These are phyloP conservation scores for Suillus cothurnatus DNA, from an alignment of 768 basidiomycete genomes.

Conservation along the genomic window DNA sequence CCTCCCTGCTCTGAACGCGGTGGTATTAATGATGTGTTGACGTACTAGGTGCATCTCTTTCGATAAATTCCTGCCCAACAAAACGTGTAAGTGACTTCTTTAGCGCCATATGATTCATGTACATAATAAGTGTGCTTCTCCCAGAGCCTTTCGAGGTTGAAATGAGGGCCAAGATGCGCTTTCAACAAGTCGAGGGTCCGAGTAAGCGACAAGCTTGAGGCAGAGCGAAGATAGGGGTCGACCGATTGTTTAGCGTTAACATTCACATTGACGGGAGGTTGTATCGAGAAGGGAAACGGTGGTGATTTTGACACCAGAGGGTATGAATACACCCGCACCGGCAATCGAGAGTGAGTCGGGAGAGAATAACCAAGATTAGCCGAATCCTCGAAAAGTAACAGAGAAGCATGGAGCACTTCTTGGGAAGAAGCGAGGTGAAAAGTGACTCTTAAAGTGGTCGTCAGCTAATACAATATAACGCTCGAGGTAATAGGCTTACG, in stretches of 20 bases:
- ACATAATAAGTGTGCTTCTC: slow-evolving; percentile 49
- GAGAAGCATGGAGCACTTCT: slow-evolving; percentile 34
- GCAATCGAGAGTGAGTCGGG: slow-evolving; percentile 28
- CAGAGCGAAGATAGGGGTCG: slow-evolving; percentile 39
- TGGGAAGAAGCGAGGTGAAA: slow-evolving; percentile 41
- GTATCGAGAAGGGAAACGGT: slow-evolving; percentile 39
- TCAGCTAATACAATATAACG: neutral
- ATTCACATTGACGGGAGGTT: slow-evolving; percentile 31
- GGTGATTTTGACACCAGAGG: slow-evolving; percentile 37
- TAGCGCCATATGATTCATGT: slow-evolving; percentile 8
- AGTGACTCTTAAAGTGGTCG: slow-evolving; percentile 27
- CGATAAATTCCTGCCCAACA: slow-evolving; percentile 37
- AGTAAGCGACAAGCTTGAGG: slow-evolving; percentile 39
- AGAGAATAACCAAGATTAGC: slow-evolving; percentile 22
- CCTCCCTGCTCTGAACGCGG: neutral
- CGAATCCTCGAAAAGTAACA: slow-evolving; percentile 28
- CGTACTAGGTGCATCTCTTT: slow-evolving; percentile 42
- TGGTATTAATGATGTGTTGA: slow-evolving; percentile 1
- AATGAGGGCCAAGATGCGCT: slow-evolving; percentile 43
- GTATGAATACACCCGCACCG: slow-evolving; percentile 37
- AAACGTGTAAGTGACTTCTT: slow-evolving; percentile 8
- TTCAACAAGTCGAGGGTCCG: slow-evolving; percentile 40
- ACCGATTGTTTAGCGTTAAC: slow-evolving; percentile 22
- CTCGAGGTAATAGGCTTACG: slow-evolving; percentile 24
- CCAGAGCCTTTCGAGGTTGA: slow-evolving; percentile 48